Conservation (phyloP, 2,329 filamentous ascomycete species). For the Trichophyton verrucosum region DNA sequence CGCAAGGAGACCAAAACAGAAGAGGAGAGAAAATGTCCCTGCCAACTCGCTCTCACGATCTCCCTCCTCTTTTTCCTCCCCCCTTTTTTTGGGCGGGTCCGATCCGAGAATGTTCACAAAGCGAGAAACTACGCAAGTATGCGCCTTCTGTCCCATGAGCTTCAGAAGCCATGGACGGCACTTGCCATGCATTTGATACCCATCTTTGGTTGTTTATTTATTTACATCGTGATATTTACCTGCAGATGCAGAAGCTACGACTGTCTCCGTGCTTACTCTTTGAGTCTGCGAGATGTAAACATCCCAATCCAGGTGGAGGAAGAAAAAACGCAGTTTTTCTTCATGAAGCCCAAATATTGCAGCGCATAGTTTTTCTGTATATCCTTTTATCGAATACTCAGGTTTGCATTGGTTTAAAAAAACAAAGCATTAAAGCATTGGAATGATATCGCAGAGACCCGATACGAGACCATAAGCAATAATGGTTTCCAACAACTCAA, state of each 20-base stretch:
- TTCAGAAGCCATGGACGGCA: background rate
- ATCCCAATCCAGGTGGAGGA: background rate
- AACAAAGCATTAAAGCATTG: background rate
- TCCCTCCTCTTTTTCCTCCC: background rate
- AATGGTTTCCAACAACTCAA: slow-evolving; percentile 21
- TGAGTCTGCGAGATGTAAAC: background rate
- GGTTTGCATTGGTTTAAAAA: background rate
- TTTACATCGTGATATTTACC: background rate
- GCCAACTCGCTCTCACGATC: background rate
- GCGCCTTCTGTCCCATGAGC: background rate
- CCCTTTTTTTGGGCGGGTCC: too few species aligned
- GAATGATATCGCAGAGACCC: background rate
- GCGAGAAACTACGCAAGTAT: background rate
- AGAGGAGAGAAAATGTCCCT: too few species aligned
- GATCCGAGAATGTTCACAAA: background rate
- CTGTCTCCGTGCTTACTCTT: background rate
- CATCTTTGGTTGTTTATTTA: background rate
- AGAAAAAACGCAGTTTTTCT: background rate
- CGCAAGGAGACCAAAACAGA: too few species aligned
- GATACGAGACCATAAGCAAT: background rate
- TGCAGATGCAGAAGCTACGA: background rate
- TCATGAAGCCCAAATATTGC: background rate
- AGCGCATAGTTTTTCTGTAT: background rate
- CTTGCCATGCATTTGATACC: background rate
- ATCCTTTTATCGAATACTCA: background rate